A percentile compares a stretch with the other conserved stretches of the same genome.
These are phyloP conservation scores for Pseudogymnoascus sp. DNA, from an alignment of 2,329 filamentous ascomycete species.

Conservation along the genomic window DNA sequence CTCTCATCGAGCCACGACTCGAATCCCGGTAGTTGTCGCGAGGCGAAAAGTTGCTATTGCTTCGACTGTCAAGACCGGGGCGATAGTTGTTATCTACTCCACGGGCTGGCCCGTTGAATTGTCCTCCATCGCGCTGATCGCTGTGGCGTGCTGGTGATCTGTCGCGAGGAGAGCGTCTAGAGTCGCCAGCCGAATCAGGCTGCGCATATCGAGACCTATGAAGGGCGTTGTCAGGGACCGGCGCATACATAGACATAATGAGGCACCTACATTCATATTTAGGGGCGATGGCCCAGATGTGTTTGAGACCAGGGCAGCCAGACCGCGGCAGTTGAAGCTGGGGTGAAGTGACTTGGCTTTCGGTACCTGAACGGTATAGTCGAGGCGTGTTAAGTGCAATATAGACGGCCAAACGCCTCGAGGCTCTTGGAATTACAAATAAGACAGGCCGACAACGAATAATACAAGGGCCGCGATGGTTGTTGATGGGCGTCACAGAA, in stretches of 20 bases:
- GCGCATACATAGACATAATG: neutral
- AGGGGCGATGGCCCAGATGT: conserved; percentile 24
- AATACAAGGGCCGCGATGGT: conserved; percentile 2
- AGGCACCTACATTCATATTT: conserved; percentile 25
- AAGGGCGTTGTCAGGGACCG: neutral
- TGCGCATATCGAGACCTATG: conserved; percentile 29
- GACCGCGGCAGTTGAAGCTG: conserved; percentile 6
- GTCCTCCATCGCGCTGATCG: conserved; percentile 22
- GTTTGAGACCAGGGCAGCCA: neutral
- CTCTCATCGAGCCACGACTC: conserved; percentile 24
- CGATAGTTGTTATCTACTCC: conserved; percentile 21
- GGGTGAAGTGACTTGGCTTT: conserved; percentile 5
- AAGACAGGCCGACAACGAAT: neutral
- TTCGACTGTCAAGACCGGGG: conserved; percentile 13
- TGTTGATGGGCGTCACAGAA: conserved; percentile 3
- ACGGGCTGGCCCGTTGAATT: conserved; percentile 24
- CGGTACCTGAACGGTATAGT: conserved; percentile 1
- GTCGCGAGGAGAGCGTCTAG: conserved; percentile 34
- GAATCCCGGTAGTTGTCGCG: conserved; percentile 51
- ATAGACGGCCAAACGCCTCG: neutral
- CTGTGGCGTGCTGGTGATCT: conserved; percentile 31
- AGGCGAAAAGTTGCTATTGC: conserved; percentile 50
- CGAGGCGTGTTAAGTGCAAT: neutral
- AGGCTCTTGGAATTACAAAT: neutral
- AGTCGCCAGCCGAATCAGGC: conserved; percentile 31